Conservation (phyloP, 768 basidiomycete genomes). For the Tephrocybe sp. region DNA sequence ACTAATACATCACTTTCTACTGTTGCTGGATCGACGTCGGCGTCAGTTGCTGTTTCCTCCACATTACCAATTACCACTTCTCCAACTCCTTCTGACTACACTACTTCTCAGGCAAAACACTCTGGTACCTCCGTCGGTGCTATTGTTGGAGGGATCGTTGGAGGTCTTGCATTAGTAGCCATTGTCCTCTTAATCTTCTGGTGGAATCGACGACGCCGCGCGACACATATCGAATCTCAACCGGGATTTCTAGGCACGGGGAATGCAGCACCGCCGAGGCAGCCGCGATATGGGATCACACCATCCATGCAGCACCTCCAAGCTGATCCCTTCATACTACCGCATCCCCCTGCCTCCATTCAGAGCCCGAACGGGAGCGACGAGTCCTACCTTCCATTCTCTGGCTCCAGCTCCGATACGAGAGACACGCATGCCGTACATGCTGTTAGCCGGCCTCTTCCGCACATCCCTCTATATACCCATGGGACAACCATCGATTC, state of each 20-base stretch:
- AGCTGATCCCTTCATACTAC: background rate
- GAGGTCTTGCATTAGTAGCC: slow-evolving; percentile 1
- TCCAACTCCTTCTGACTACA: background rate
- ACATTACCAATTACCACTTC: background rate
- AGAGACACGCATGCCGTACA: background rate
- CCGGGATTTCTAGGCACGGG: background rate
- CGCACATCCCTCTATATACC: background rate
- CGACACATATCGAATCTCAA: background rate
- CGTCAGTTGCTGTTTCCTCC: background rate
- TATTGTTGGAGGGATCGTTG: slow-evolving; percentile 13
- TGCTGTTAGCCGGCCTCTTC: background rate
- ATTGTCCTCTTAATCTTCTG: slow-evolving; percentile 3
- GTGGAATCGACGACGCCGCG: slow-evolving; percentile 2
- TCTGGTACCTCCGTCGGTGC: slow-evolving; percentile 9
- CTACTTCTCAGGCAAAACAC: background rate
- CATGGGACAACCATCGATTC: background rate
- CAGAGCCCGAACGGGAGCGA: background rate
- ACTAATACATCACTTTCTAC: background rate
- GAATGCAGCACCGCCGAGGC: background rate
- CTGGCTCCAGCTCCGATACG: background rate
- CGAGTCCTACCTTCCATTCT: background rate
- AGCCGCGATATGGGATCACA: background rate
- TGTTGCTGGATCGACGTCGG: background rate
- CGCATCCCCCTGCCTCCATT: background rate
- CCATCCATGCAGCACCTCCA: background rate